Evolutionary conservation across 257 asterid genomes (phyloP), one percentile per base, ranked within the genome.

Genomic region (Solanum infundibuliforme): DNA sequence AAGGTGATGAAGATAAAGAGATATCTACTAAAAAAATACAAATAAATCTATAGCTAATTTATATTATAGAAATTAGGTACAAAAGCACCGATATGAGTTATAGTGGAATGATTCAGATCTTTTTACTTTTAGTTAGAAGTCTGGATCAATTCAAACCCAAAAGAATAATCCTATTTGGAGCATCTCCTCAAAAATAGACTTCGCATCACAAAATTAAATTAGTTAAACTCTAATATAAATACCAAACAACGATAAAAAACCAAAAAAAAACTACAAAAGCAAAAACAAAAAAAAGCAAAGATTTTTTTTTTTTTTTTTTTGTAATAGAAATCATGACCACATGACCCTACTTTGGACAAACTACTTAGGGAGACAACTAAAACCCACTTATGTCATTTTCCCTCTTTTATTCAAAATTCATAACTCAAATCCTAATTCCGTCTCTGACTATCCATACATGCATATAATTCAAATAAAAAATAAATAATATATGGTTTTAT

Each of bases 381-480:
- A 55, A 20, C 66, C 66, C 66, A 55, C 66, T 55, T 55, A 3
- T 55, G 66, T 62, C 71, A n/a, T 4, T 62, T 62, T n/a, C 7
- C 71, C 14, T 62, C 16, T 62, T 60, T 62, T n/a, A 62, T 62
- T 62, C 16, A 9, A 62, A 62, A 23, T n/a, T 21, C 29, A 23
- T 9, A 62, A 2, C 14, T 62, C 7, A 23, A 62, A 60, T 60
- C 1, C 29, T 21, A 60, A 1, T 21, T 60, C 6, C 13, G 25
- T 0, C 11, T 2, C 8, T 5, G 1, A 48, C 8, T 16, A 52
- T 46, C 48, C 13, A 48, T 16, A 52, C 1, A 18, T 2, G 0
- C 10, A 55, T 55, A 55, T 55, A 55, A 20, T 1, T 55, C 11
- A 18, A 18, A 7, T 55, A 18, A 55, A 0, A 6, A 7, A 55